These are phyloP conservation scores for Pythium oligandrum DNA, from an alignment of 352 stramenopile species.

Conservation along the genomic window DNA sequence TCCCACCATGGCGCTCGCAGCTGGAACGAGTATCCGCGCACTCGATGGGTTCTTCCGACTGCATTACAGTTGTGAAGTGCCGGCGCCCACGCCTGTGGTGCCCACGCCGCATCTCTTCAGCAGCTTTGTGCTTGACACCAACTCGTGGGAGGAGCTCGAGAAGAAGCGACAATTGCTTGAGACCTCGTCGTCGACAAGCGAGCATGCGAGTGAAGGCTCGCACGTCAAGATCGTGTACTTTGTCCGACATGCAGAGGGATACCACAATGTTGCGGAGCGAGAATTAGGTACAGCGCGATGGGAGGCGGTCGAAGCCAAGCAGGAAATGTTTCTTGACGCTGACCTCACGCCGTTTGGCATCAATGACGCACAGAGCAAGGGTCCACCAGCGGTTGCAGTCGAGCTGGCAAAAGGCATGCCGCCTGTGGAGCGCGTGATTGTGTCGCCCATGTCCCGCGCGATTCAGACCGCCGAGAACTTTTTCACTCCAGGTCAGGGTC, in stretches of 20 bases:
- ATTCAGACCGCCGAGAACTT: conserved; percentile 72
- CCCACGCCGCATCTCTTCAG: conserved; percentile 13
- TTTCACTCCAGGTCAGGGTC: conserved; percentile 30
- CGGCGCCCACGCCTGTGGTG: background rate
- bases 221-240: conserved; percentile 72
- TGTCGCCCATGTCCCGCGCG: conserved; percentile 61
- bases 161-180: conserved; percentile 17
- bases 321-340: conserved; percentile 54
- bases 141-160: conserved; percentile 25
- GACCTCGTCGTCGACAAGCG: conserved; percentile 10
- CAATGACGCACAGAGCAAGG: conserved; percentile 40
- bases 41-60: conserved; percentile 22
- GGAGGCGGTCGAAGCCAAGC: conserved; percentile 56
- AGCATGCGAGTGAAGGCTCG: conserved; percentile 15
- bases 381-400: conserved; percentile 18
- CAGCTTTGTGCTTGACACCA: conserved; percentile 22
- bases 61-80: conserved; percentile 1
- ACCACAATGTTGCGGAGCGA: conserved; percentile 60
- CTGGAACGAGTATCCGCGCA: conserved; percentile 8
- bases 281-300: conserved; percentile 45
- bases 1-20: no score
- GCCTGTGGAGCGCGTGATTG: conserved; percentile 50
- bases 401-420: conserved; percentile 56
- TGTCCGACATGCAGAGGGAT: conserved; percentile 70
- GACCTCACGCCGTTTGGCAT: conserved; percentile 59